Percentiles rank a stretch among this genome's conserved stretches.
Evolutionary conservation across 495 filamentous ascomycete genomes (phyloP).

Genomic region (Neurospora hispaniola): DNA sequence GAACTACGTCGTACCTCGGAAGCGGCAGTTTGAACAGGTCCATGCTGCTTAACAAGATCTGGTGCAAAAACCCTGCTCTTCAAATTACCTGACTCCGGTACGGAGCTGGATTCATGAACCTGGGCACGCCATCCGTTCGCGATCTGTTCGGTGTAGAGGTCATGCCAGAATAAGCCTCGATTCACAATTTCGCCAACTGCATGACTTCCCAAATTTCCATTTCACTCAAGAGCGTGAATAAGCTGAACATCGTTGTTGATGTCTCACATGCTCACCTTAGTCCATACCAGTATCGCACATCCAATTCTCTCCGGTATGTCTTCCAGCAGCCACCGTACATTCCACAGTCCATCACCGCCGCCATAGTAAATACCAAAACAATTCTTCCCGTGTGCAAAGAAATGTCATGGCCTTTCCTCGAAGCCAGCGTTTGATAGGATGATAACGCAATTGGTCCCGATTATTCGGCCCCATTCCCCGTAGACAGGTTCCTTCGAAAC

Average conservation of each 20-base stretch:
- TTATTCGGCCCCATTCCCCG: not conserved
- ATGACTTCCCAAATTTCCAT: not conserved
- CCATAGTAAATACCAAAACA: not conserved
- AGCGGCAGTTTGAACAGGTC: not conserved
- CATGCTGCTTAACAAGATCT: not conserved
- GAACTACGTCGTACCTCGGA: not conserved
- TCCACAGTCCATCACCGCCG: not conserved
- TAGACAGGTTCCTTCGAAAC: not conserved
- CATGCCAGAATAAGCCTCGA: no score
- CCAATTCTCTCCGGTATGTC: not conserved
- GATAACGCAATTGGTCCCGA: not conserved
- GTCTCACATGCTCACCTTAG: not conserved
- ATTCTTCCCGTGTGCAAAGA: not conserved
- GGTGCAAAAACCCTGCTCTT: no score
- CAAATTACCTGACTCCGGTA: no score
- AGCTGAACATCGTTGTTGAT: not conserved
- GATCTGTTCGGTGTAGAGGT: no score
- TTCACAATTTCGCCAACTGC: not conserved
- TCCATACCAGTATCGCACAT: not conserved
- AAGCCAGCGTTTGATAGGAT: not conserved
- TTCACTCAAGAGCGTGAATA: not conserved
- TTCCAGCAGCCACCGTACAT: not conserved
- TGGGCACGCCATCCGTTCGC: no score
- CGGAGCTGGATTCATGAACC: no score
- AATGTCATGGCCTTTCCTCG: not conserved